Percentiles rank a stretch among this genome's conserved stretches.
Evolutionary conservation across 371 early-diverging fungal species (phyloP).

Genomic region (Mortierella sp.): DNA sequence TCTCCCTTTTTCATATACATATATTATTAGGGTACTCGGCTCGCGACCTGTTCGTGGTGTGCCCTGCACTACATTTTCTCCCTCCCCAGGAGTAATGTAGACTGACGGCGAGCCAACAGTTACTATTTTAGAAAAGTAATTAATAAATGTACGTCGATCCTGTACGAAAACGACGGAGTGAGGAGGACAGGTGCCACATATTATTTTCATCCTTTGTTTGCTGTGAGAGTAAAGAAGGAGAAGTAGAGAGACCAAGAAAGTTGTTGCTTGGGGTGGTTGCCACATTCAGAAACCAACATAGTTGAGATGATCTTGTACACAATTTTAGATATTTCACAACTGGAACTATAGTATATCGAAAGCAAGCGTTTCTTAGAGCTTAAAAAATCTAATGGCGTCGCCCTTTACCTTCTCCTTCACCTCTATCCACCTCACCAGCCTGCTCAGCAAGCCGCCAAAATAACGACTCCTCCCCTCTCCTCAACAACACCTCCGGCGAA

Average conservation of each 20-base stretch:
- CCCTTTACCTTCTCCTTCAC: no score
- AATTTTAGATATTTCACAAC: no score
- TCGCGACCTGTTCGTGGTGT: conserved; percentile 3
- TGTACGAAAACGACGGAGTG: no score
- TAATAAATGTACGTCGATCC: background rate
- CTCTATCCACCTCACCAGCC: conserved; percentile 17
- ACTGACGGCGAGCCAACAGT: background rate
- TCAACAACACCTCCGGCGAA: conserved; percentile 69
- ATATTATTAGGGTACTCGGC: background rate
- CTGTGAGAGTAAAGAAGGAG: no score
- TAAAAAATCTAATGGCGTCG: background rate
- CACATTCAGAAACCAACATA: no score
- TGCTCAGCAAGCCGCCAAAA: conserved; percentile 63
- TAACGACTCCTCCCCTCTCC: conserved; percentile 61
- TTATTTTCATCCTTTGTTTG: no score
- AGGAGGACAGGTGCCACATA: no score
- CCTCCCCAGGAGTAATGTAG: background rate
- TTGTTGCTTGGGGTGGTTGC: no score
- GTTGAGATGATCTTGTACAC: no score
- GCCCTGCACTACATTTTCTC: conserved; percentile 1
- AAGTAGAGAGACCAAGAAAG: no score
- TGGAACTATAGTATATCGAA: background rate
- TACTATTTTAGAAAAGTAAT: background rate
- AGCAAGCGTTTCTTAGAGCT: no score
- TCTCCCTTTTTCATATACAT: no score